Evolutionary conservation across 2,329 filamentous ascomycete species (phyloP).

Genomic region (Claviceps pazoutovae): DNA sequence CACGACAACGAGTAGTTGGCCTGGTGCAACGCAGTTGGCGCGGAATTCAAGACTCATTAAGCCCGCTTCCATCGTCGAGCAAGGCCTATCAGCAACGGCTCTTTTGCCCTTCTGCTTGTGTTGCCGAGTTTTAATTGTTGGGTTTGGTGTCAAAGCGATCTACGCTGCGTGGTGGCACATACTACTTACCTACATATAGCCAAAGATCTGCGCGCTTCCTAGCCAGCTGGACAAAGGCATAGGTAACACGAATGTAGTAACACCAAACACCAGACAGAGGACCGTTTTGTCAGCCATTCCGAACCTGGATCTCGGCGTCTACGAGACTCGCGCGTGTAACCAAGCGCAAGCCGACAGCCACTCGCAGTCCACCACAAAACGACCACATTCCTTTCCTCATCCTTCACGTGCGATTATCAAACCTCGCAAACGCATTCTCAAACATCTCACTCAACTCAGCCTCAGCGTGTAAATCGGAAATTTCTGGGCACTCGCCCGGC

Average conservation of each 20-base stretch:
- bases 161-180: neutral
- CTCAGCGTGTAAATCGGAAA: neutral
- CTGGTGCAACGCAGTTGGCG: neutral
- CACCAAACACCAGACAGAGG: neutral
- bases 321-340: neutral
- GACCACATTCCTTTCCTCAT: neutral
- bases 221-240: neutral
- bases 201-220: no score
- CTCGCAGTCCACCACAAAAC: constrained; percentile 1
- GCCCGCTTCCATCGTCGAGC: neutral
- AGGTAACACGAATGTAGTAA: neutral
- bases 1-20: neutral
- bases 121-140: neutral
- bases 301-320: neutral
- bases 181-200: neutral
- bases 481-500: neutral
- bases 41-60: neutral
- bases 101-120: neutral
- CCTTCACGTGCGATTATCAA: neutral
- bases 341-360: neutral
- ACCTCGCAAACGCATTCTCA: neutral
- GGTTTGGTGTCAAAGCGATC: neutral
- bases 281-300: neutral
- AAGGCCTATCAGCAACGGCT: neutral
- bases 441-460: neutral